Percentiles rank a stretch among this genome's conserved stretches.
phyloP scores from a whole-genome alignment of 2,329 filamentous ascomycete genomes.

The Exophiala sideris region DNA sequence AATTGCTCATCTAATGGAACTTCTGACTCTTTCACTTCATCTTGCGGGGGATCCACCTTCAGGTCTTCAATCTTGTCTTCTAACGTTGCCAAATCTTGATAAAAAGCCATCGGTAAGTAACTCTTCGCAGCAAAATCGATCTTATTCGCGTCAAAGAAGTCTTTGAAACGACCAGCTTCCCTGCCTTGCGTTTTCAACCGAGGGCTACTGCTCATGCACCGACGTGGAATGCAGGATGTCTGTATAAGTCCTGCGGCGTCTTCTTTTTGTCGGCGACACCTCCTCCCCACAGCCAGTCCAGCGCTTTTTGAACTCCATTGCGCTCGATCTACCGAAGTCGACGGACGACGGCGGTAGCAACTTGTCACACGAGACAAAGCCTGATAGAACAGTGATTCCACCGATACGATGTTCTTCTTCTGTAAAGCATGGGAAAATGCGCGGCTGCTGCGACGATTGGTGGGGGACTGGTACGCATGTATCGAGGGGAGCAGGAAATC shows the following conservation, averaged over 20 bases:
- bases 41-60: slow-evolving; percentile 32
- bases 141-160: slow-evolving; percentile 23
- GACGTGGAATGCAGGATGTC: background rate
- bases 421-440: slow-evolving; percentile 9
- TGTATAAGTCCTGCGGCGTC: background rate
- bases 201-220: background rate
- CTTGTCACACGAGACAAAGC: slow-evolving; percentile 4
- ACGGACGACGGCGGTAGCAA: background rate
- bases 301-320: background rate
- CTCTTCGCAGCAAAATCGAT: slow-evolving; percentile 21
- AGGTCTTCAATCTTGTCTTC: slow-evolving; percentile 23
- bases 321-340: background rate
- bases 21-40: slow-evolving; percentile 33
- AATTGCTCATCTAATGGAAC: slow-evolving; percentile 20
- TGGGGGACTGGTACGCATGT: slow-evolving; percentile 13
- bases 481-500: slow-evolving; percentile 23
- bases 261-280: background rate
- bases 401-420: background rate
- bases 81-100: slow-evolving; percentile 21
- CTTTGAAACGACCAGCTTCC: background rate
- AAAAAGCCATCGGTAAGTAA: slow-evolving; percentile 24
- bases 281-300: background rate
- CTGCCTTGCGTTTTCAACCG: background rate
- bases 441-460: slow-evolving; percentile 14
- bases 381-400: slow-evolving; percentile 10